Conservation (phyloP, 768 basidiomycete species). For the Lyophyllum semitale region DNA sequence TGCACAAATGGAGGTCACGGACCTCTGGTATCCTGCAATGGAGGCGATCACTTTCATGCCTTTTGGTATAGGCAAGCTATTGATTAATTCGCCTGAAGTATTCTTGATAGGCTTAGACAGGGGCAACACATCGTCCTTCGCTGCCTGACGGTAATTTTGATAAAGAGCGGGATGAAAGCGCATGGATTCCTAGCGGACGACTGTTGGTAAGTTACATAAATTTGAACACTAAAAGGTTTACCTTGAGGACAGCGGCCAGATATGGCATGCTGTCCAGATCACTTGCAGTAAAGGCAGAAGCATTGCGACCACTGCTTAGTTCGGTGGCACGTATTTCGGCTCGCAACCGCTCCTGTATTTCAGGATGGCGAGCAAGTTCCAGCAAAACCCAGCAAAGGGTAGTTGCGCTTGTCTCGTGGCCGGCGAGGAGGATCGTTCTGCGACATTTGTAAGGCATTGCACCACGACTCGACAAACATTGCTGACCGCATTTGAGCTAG, state of each 20-base stretch:
- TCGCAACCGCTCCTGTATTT: constrained; percentile 62
- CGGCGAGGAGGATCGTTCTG: constrained; percentile 48
- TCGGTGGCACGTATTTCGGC: constrained; percentile 52
- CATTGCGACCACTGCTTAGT: constrained; percentile 36
- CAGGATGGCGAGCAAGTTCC: constrained; percentile 59
- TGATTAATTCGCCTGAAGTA: constrained; percentile 42
- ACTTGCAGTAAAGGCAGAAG: constrained; percentile 40
- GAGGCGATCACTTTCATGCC: constrained; percentile 54
- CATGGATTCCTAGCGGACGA: constrained; percentile 43
- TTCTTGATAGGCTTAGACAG: constrained; percentile 54
- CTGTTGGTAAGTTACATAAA: neutral
- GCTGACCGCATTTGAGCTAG: constrained; percentile 39
- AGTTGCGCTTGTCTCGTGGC: constrained; percentile 65
- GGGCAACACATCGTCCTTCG: constrained; percentile 57
- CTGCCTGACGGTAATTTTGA: constrained; percentile 53
- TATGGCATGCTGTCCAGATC: constrained; percentile 56
- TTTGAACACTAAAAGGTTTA: constrained; percentile 7
- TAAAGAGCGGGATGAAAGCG: constrained; percentile 56
- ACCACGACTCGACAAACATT: neutral
- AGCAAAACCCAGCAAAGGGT: constrained; percentile 62
- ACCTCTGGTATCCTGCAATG: constrained; percentile 59
- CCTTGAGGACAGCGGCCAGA: constrained; percentile 50
- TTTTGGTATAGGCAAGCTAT: constrained; percentile 48
- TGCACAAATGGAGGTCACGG: neutral
- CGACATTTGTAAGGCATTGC: neutral